phyloP scores from a whole-genome alignment of 768 basidiomycete species.

The Xanthoconium purpureum region DNA sequence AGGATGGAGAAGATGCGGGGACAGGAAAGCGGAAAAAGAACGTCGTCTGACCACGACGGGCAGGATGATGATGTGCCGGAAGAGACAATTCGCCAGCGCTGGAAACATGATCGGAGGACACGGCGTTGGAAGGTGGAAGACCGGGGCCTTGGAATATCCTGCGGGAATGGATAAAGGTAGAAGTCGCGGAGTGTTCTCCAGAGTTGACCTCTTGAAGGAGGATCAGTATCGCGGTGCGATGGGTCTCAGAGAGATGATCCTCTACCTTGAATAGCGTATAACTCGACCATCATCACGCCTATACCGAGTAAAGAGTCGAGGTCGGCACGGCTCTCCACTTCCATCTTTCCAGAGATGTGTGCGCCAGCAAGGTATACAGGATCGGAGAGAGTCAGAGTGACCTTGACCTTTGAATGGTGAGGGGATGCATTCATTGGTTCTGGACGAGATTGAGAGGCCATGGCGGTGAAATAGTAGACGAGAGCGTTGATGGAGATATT shows the following conservation, averaged over 20 bases:
- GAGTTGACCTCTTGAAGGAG: constrained; percentile 61
- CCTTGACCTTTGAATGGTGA: constrained; percentile 74
- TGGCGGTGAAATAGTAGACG: constrained; percentile 5
- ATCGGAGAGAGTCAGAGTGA: constrained; percentile 58
- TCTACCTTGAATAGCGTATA: constrained; percentile 69
- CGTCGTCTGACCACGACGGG: constrained; percentile 71
- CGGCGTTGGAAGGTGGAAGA: constrained; percentile 81
- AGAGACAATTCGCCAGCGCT: constrained; percentile 55
- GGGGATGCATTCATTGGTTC: constrained; percentile 82
- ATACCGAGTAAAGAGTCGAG: constrained; percentile 61
- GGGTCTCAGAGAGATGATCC: not conserved
- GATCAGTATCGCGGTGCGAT: not conserved
- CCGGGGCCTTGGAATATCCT: constrained; percentile 79
- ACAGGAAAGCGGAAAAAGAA: constrained; percentile 80
- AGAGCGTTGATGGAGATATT: constrained; percentile 4
- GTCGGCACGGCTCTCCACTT: constrained; percentile 77
- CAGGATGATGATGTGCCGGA: constrained; percentile 65
- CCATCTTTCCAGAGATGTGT: constrained; percentile 69
- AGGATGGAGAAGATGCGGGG: constrained; percentile 63
- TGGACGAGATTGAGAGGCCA: constrained; percentile 36
- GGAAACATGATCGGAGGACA: constrained; percentile 52
- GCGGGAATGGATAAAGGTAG: constrained; percentile 67
- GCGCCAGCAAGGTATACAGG: constrained; percentile 63
- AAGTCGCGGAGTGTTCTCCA: constrained; percentile 76
- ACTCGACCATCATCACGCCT: constrained; percentile 71